phyloP scores from a whole-genome alignment of 2,329 filamentous ascomycete genomes.

The Aureobasidium subglaciale region DNA sequence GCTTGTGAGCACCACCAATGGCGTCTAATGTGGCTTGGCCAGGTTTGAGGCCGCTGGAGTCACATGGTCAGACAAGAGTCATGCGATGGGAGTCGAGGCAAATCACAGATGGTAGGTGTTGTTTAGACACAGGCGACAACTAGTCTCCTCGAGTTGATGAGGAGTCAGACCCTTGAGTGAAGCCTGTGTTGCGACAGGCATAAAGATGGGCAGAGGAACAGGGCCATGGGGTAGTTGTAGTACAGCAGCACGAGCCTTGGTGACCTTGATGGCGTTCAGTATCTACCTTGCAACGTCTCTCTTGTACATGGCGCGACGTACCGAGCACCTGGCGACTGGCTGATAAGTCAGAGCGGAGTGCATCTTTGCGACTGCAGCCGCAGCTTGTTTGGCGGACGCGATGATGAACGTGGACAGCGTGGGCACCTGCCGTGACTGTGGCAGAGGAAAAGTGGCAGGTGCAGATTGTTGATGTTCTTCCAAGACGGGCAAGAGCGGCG shows the following conservation, averaged over 20 bases:
- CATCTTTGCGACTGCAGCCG: neutral
- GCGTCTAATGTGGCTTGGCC: slow-evolving; percentile 82
- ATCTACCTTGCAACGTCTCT: neutral
- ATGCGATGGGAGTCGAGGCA: neutral
- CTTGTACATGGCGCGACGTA: slow-evolving; percentile 40
- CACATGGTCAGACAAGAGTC: neutral
- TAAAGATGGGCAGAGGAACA: slow-evolving; percentile 88
- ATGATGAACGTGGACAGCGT: neutral
- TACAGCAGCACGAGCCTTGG: slow-evolving; percentile 82
- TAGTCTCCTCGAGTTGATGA: slow-evolving; percentile 80
- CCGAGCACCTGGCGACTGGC: slow-evolving; percentile 70
- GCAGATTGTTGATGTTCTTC: neutral
- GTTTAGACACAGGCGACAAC: slow-evolving; percentile 87
- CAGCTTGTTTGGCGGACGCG: neutral
- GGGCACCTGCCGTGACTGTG: neutral
- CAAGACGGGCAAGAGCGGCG: neutral
- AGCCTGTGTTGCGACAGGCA: slow-evolving; percentile 96
- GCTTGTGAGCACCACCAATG: slow-evolving; percentile 84
- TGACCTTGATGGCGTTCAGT: slow-evolving; percentile 56
- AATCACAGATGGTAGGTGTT: slow-evolving; percentile 83
- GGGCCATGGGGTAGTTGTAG: slow-evolving; percentile 86
- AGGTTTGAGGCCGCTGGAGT: slow-evolving; percentile 77
- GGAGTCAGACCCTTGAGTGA: slow-evolving; percentile 92
- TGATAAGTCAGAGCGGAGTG: slow-evolving; percentile 67
- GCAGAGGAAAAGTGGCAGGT: neutral